Conservation (phyloP, 2,329 filamentous ascomycete genomes). For the Alternaria burnsii region DNA sequence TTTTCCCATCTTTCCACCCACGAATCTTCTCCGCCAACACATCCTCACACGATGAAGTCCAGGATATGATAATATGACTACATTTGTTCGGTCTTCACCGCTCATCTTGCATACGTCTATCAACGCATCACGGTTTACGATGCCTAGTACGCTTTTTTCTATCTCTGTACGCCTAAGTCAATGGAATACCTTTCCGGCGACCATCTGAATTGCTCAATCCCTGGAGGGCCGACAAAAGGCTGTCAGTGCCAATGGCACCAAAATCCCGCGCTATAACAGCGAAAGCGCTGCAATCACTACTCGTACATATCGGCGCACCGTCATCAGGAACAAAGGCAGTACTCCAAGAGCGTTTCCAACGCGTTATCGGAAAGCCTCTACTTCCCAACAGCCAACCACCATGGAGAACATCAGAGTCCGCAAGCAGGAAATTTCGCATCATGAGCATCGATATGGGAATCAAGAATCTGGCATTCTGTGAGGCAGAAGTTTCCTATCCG, state of each 20-base stretch:
- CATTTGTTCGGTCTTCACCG: background rate
- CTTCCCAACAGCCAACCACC: constrained; percentile 8
- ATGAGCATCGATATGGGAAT: constrained; percentile 88
- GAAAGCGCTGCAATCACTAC: constrained; percentile 65
- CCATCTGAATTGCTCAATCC: background rate
- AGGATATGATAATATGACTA: background rate
- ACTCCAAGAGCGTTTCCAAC: constrained; percentile 61
- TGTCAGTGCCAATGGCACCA: constrained; percentile 20
- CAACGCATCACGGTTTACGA: background rate
- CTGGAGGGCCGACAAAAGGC: background rate
- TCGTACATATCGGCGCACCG: constrained; percentile 67
- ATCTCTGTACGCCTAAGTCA: background rate
- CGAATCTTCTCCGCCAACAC: background rate
- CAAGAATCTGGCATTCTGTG: constrained; percentile 78
- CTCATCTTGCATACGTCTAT: background rate
- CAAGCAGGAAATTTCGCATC: constrained; percentile 54
- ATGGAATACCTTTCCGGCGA: background rate
- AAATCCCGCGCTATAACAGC: constrained; percentile 51
- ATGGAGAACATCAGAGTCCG: constrained; percentile 1
- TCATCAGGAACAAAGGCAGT: constrained; percentile 67
- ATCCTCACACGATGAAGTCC: background rate
- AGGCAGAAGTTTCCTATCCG: constrained; percentile 56
- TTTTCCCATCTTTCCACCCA: background rate
- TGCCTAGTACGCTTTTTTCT: background rate
- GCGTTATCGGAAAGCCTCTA: constrained; percentile 40